phyloP scores from a whole-genome alignment of 345 rosid species.

The Bretschneidera sinensis region DNA sequence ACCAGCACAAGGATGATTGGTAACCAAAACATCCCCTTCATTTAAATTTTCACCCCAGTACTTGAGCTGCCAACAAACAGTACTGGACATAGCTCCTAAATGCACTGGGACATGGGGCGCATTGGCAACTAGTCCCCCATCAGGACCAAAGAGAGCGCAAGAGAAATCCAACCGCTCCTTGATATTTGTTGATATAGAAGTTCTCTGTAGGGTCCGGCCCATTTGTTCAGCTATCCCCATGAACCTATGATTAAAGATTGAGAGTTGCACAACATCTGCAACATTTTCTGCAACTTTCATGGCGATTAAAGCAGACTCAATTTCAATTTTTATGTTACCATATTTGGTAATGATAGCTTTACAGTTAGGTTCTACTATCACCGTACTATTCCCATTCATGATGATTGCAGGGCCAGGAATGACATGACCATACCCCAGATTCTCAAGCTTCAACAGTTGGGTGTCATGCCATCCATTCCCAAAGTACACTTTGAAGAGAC shows the following conservation, averaged over 20 bases:
- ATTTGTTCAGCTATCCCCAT: conserved; percentile 99
- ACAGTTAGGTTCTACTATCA: conserved; percentile 85
- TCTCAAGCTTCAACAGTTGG: conserved; percentile 76
- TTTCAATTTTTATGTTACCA: conserved; percentile 81
- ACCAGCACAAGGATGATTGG: conserved; percentile 92
- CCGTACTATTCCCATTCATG: conserved; percentile 98
- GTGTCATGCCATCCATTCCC: conserved; percentile 70
- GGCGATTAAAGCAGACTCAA: conserved; percentile 37
- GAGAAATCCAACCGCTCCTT: conserved; percentile 95
- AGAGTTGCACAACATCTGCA: conserved; percentile 96
- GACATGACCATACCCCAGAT: conserved; percentile 63
- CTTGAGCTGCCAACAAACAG: conserved; percentile 84
- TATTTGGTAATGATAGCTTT: conserved; percentile 73
- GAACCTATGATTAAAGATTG: conserved; percentile 91
- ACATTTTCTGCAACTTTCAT: conserved; percentile 53
- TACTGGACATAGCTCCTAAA: conserved; percentile 95
- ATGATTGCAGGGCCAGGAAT: conserved; percentile 79
- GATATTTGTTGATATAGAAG: conserved; percentile 95
- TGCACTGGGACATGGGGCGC: conserved; percentile 99
- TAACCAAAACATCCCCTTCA: conserved; percentile 91
- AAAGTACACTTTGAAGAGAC: conserved; percentile 61
- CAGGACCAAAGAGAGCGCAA: conserved; percentile 92
- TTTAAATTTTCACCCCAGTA: conserved; percentile 71
- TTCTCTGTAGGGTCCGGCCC: conserved; percentile 96
- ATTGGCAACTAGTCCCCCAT: conserved; percentile 93